Base-by-base conservation (phyloP, 352 stramenopile genomes). In the Peronospora destructor region DNA sequence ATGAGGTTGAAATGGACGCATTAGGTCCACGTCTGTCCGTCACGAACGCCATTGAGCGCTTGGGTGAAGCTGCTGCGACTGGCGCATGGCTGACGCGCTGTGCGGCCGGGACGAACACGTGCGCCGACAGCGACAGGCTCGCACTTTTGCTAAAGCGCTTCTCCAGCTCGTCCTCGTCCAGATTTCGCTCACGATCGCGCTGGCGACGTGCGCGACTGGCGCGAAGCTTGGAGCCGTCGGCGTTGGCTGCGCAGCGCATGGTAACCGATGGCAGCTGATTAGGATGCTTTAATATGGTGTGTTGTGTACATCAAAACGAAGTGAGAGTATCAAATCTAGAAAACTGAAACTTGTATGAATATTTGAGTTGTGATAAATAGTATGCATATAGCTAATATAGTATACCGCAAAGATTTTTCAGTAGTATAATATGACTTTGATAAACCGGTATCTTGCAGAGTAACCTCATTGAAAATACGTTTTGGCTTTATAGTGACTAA, bases 141-240 rank as follows among this genome's bases (percentile, higher is more conserved):
- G 32, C 44, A 19, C 26, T 47, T 34, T 48, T 43, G 35, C 74
- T 73, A 37, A 88, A 84, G 44, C 72, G 76, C 55, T 82, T 59
- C 53, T 85, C 68, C 23, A 88, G 61, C 35, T 88, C 74, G 17
- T 82, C 72, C 16, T 72, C 71, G 43, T 81, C 69, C 39, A 76
- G 53, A 38, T 64, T 84, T 28, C 62, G 73, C 48, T 84, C 66
- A 21, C 57, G 61, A 40, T 67, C 49, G 10, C 72, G 76, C 52
- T 76, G 67, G 12, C 76, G 73, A 39, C 74, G 77, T 34, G 79
- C 71, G 38, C 77, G 77, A 21, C 64, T 70, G 5, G 73, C 74
- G 41, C 73, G 71, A 16, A 86, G 64, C 51, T 88, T 88, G 30
- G 72, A 81, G 29, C 63, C 43, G 45, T 35, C 35, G 6, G 55